A percentile compares a stretch with the other conserved stretches of the same genome.
phyloP scores from a whole-genome alignment of 768 basidiomycete genomes.

The Suillus occidentalis region DNA sequence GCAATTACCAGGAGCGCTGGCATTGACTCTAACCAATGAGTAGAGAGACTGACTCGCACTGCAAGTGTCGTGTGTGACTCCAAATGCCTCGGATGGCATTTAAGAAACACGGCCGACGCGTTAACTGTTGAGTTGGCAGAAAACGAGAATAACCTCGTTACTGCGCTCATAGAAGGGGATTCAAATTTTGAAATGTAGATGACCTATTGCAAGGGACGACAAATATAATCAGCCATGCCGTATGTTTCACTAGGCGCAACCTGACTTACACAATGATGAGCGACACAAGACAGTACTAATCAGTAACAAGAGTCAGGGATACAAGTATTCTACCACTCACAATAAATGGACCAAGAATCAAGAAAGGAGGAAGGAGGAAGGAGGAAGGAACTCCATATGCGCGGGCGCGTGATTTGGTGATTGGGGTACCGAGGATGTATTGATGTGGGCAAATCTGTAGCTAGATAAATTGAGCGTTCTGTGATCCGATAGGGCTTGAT shows the following conservation, averaged over 20 bases:
- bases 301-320: background rate
- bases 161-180: background rate
- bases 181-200: background rate
- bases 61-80: background rate
- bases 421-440: background rate
- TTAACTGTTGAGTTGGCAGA: background rate
- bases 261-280: background rate
- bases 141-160: background rate
- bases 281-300: no score
- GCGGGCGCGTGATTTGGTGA: background rate
- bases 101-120: background rate
- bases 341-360: background rate
- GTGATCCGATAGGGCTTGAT: background rate
- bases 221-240: background rate
- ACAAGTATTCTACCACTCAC: background rate
- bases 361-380: background rate
- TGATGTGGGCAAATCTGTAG: background rate
- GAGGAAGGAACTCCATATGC: background rate
- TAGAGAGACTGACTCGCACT: background rate
- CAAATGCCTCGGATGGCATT: background rate
- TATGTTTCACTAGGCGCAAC: no score
- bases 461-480: background rate
- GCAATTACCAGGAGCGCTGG: background rate
- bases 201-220: background rate
- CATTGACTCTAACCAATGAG: background rate